A percentile compares a stretch with the other conserved stretches of the same genome.
Evolutionary conservation across 2,329 filamentous ascomycete genomes (phyloP).

Genomic region (Colletotrichum godetiae): DNA sequence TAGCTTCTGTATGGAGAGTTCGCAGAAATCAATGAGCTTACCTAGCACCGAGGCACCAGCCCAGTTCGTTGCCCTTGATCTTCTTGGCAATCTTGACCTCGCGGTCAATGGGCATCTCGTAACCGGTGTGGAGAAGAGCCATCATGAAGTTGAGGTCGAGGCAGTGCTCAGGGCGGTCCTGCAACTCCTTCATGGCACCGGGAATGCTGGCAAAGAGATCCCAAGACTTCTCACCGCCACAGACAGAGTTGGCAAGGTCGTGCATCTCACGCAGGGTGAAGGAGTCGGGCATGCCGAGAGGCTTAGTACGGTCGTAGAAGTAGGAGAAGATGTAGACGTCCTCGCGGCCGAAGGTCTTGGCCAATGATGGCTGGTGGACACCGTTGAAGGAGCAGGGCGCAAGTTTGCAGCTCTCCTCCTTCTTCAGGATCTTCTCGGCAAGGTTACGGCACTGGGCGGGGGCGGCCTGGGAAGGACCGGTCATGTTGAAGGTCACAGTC

Average conservation of each 20-base stretch:
- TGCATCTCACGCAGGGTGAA: constrained; percentile 93
- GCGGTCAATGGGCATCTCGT: constrained; percentile 96
- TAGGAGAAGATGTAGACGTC: constrained; percentile 98
- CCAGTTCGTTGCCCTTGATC: constrained; percentile 95
- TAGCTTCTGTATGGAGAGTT: constrained; percentile 44
- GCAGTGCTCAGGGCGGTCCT: constrained; percentile 88
- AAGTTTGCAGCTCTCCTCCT: constrained; percentile 83
- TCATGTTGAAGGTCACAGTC: constrained; percentile 82
- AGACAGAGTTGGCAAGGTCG: constrained; percentile 86
- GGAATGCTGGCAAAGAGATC: constrained; percentile 81
- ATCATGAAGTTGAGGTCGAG: constrained; percentile 98
- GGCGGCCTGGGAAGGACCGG: constrained; percentile 79
- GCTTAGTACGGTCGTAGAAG: constrained; percentile 95
- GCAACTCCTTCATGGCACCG: constrained; percentile 82
- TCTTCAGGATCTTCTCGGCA: constrained; percentile 90
- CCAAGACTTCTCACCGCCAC: constrained; percentile 82
- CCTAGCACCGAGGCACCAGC: constrained; percentile 98
- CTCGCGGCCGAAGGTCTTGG: constrained; percentile 91
- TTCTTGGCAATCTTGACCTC: constrained; percentile 99
- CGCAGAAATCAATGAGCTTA: constrained; percentile 56
- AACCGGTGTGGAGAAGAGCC: constrained; percentile 90
- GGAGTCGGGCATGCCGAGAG: constrained; percentile 97
- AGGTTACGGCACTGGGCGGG: constrained; percentile 90
- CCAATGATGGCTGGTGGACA: constrained; percentile 90
- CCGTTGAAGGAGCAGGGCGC: constrained; percentile 99